Evolutionary conservation across 768 basidiomycete species (phyloP).

Genomic region (Xerocomellus chrysenteron): DNA sequence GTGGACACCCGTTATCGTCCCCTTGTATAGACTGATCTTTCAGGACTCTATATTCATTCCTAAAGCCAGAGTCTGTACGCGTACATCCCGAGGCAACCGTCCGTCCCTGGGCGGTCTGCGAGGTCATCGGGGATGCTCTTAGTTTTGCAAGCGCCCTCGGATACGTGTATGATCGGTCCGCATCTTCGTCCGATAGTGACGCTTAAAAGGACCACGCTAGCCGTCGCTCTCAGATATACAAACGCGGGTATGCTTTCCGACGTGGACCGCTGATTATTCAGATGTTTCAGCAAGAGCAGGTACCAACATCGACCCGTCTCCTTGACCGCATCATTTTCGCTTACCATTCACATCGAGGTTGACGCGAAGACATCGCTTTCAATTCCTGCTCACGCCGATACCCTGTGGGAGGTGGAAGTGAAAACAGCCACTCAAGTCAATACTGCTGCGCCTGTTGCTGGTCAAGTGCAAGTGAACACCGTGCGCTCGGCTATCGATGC

Average conservation of each 20-base stretch:
- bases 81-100: constrained; percentile 87
- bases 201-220: constrained; percentile 32
- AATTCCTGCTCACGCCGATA: constrained; percentile 74
- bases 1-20: neutral
- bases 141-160: constrained; percentile 80
- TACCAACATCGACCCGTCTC: constrained; percentile 24
- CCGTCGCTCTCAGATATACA: constrained; percentile 74
- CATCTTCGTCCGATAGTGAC: neutral
- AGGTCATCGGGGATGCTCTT: constrained; percentile 76
- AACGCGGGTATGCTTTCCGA: constrained; percentile 76
- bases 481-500: constrained; percentile 69
- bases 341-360: constrained; percentile 43
- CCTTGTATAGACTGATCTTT: neutral
- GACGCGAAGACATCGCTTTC: constrained; percentile 74
- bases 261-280: constrained; percentile 69
- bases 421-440: constrained; percentile 78
- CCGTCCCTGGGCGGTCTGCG: constrained; percentile 78
- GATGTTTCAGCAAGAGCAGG: constrained; percentile 87
- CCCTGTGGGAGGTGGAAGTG: constrained; percentile 86
- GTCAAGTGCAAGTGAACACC: constrained; percentile 60
- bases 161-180: constrained; percentile 52
- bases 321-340: neutral
- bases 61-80: constrained; percentile 82
- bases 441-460: constrained; percentile 45
- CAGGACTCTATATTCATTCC: constrained; percentile 77